A percentile compares a stretch with the other conserved stretches of the same genome.
These are phyloP conservation scores for Musa balbisiana DNA, from an alignment of 202 grass and related monocot genomes.

Conservation along the genomic window DNA sequence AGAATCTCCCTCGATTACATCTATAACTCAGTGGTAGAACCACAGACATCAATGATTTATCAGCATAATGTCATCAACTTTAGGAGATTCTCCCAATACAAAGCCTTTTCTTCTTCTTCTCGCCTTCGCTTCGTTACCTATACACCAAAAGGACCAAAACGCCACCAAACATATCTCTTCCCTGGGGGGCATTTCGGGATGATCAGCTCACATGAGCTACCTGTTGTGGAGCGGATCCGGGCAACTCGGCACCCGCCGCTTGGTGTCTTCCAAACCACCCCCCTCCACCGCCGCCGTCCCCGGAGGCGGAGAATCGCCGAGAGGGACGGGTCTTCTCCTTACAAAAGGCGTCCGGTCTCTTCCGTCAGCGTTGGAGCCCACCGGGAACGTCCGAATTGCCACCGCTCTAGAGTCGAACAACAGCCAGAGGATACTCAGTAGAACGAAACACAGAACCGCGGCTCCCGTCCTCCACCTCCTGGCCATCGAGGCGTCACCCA, in stretches of 20 bases:
- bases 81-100: constrained; percentile 22
- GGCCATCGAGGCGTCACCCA: background rate
- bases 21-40: background rate
- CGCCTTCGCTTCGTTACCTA: background rate
- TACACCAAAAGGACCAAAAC: background rate
- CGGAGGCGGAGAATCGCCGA: background rate
- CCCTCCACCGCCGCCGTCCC: background rate
- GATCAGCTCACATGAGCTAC: background rate
- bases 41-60: background rate
- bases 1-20: constrained; percentile 8
- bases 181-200: background rate
- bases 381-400: constrained; percentile 2
- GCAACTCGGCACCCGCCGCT: constrained; percentile 24
- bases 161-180: background rate
- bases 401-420: background rate
- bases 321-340: constrained; percentile 2
- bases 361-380: no score
- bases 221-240: constrained; percentile 24
- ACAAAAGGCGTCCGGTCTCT: background rate
- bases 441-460: background rate
- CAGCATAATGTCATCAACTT: background rate
- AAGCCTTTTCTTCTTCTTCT: background rate
- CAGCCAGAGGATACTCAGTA: constrained; percentile 5
- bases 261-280: background rate
- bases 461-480: background rate